These are phyloP conservation scores for Ochetophila trinervis DNA, from an alignment of 306 rosid genomes.

Conservation along the genomic window DNA sequence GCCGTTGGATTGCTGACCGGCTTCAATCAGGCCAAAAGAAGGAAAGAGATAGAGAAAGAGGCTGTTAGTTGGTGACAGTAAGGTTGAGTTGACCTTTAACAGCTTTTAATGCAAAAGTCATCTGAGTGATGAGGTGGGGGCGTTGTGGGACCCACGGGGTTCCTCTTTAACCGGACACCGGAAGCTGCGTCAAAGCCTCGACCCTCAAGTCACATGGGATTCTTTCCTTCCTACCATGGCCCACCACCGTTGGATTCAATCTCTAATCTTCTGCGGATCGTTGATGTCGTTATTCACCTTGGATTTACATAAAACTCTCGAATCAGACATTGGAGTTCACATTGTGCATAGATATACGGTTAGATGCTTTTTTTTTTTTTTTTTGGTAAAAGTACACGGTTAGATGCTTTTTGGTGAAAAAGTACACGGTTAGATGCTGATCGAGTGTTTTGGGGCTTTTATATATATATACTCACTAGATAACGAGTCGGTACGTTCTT, in stretches of 20 bases:
- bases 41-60: not conserved
- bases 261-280: not conserved
- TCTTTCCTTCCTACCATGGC: conserved; percentile 8
- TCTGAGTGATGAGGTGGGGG: conserved; percentile 16
- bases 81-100: conserved; percentile 72
- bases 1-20: conserved; percentile 63
- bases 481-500: too few relatives aligned
- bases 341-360: not conserved
- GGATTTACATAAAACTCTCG: not conserved
- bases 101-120: conserved; percentile 62
- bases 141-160: conserved; percentile 19
- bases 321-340: not conserved
- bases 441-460: too few relatives aligned
- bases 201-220: conserved; percentile 32
- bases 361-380: too few relatives aligned
- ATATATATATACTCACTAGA: too few relatives aligned
- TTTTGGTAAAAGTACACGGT: too few relatives aligned
- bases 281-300: not conserved
- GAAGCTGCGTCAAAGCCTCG: conserved; percentile 22
- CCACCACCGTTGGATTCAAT: conserved; percentile 11
- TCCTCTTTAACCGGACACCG: conserved; percentile 44
- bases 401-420: too few relatives aligned
- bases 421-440: not conserved
- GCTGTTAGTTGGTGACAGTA: conserved; percentile 52
- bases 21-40: conserved; percentile 5